Base-by-base conservation (phyloP, 306 rosid genomes). In the Rosa multiflora region DNA sequence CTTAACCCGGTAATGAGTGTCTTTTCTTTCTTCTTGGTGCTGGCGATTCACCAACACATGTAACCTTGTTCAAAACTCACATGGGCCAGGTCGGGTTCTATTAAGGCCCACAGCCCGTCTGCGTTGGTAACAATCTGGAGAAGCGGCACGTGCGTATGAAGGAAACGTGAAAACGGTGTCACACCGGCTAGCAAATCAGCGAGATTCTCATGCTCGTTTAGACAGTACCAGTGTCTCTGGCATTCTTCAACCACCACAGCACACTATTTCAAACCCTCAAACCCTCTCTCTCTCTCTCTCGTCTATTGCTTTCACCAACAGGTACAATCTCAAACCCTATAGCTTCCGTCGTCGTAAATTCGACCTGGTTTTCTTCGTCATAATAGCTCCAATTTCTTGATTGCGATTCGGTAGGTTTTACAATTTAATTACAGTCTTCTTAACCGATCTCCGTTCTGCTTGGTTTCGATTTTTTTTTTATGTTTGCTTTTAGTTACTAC, bases 201-300 rank as follows among this genome's bases (percentile, higher is more conserved):
- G 29, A 26, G 35, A 2, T 32, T 32, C 35, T 62, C 49, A 70
- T 39, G 39, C 17, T 44, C 10, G 32, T 71, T 48, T 26, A 48
- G 59, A 48, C 59, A 17, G 21, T 49, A 26, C 37, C 75, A 21
- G 43, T 20, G 43, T 20, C 58, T 20, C 47, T 20, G 4, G 18
- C 37, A 20, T 47, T 20, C 37, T 55, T 18, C 61, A 62, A 55
- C 72, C 58, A 64, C 76, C 68, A 1, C 12, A 29, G 73, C 70
- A 75, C 78, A 40, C 35, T 32, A 62, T 62, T 70, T 69, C 79
- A 29, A 42, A 53, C 29, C 29, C 29, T 26, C 29, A 26, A 26
- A 26, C 29, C 29, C 29, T 26, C 83, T 40, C 79, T 58, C 82
- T 46, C 76, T 23, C 78, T 70, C 80, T 26, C 29, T 40, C 43